Base-by-base conservation (phyloP, 495 filamentous ascomycete species). In the Neurospora sp. region DNA sequence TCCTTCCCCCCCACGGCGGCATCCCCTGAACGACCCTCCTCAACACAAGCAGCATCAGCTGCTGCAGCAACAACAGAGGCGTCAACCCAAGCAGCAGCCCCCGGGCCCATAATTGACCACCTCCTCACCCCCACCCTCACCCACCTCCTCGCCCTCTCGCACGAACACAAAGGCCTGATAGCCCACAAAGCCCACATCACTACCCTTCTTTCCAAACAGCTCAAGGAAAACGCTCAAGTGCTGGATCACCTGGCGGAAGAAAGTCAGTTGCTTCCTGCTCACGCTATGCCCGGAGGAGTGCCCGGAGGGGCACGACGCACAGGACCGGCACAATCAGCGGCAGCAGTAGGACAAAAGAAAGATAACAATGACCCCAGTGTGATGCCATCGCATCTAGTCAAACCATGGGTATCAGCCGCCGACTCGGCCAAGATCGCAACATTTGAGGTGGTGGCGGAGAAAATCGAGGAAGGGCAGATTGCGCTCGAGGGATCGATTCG, bases 211-310 rank as follows among this genome's bases (percentile, higher is more conserved):
- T 79, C 85, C 4, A 90, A 87, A 75, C 89, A 92, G 72, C 85
- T 89, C 71, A 85, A 86, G 23, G 89, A 89, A 3, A 85, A 86
- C 10, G 83, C 86, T 46, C 87, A 89, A 72, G 78, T 81, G 0
- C 81, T 93, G 12, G 86, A 88, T 70, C 90, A 89, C 40, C 80
- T 93, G 2, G 84, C 85, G 14, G 89, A 93, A 41, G 91, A 93
- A 75, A 92, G 90, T 76, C 90, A 92, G 72, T 84, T 93, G 5
- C 85, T 93, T 2, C 89, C 88, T 0, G 84, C 86, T 46, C 89
- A 91, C 72, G 89, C 91, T 1, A 78, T 88, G 62, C n/a, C n/a
- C n/a, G n/a, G n/a, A n/a, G n/a, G n/a, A n/a, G n/a, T n/a, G n/a
- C n/a, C n/a, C n/a, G n/a, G n/a, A n/a, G n/a, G n/a, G n/a, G n/a